Evolutionary conservation across 2,329 filamentous ascomycete genomes (phyloP), one percentile per base, ranked within the genome.

Genomic region (Bipolaris cookei): DNA sequence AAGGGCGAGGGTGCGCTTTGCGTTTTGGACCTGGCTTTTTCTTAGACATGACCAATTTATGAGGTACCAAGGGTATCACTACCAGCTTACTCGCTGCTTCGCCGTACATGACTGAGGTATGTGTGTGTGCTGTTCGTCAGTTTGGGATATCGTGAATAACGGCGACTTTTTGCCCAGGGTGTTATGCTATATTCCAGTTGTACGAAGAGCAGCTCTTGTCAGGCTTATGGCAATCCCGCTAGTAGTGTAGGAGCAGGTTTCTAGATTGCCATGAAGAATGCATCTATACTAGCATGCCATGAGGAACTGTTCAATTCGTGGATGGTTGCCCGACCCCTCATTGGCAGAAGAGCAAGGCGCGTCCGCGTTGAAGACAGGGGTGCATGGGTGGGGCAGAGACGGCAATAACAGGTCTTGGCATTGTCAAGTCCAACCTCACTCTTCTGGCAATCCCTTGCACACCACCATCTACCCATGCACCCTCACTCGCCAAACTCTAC

Each of bases 1-100:
- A 54, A 99, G 86, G 64, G 91, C 90, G 77, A 95, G 92, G 16
- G 91, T 96, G 74, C 95, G 88, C 83, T 98, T 98, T 76, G 95
- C 95, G 82, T 98, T 91, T 82, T 94, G 90, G 68, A 96, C 93
- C 91, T 97, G 63, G 39, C 7, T 32, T 34, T 8, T 8, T 45
- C 23, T 57, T 54, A 59, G 54, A 20, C 13, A 4, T 30, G 11
- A 7, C 6, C 18, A 21, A 30, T 14, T n/a, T 10, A 6, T 6
- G 42, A 2, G 16, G 10, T 49, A 45, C 45, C 30, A 44, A n/a
- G 48, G 6, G 35, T 48, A 35, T 65, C 80, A 21, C 42, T 70
- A 94, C 91, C 78, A 97, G 80, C 79, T 96, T 96, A 76, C 92
- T 90, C 48, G 90, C 91, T 58, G 91, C 80, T 75, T 96, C 92